Base-by-base conservation (phyloP, 2,329 filamentous ascomycete genomes). In the Diaporthe batatas region DNA sequence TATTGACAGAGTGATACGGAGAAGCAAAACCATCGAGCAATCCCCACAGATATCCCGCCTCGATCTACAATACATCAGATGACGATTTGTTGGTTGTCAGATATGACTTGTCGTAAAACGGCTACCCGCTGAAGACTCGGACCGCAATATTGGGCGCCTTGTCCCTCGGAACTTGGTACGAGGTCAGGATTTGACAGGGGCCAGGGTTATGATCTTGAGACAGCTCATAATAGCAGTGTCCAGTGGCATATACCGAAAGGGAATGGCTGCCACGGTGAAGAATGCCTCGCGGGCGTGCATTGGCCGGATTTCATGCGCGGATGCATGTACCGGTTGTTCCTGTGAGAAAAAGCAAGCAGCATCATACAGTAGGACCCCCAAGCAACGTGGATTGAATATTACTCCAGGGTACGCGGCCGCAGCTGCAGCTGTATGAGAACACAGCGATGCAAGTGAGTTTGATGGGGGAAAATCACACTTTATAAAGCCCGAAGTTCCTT, bases 41-140 rank as follows among this genome's bases (percentile, higher is more conserved):
- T 11, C 29, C n/a, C 47, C 47, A 8, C 62, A 39, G 10, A 5
- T 53, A 10, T 16, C 3, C 44, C 21, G 32, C 21, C 21, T 51
- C 21, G 44, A 23, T 51, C 29, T 36, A 23, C 12, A 34, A 6
- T 11, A 23, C 34, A 12, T 65, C 6, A 51, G 18, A 25, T 39
- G 8, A 39, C 62, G 29, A 67, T 21, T 7, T 21, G 44, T 65
- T 16, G 36, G 44, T 25, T 51, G 11, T 65, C 59, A 53, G 8
- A 67, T 67, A 32, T 67, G 62, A 67, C 47, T 39, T 23, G n/a
- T 67, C 44, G 62, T 53, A 39, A 53, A 53, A 53, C 62, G 62
- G 62, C 44, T 23, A 1, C 21, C 14, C 21, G 39, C 11, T 2
- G 6, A n/a, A 34, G 29, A 14, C 16, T 14, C n/a, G 23, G 21